These are phyloP conservation scores for Pseudogymnoascus sp. DNA, from an alignment of 2,329 filamentous ascomycete genomes.

Conservation along the genomic window DNA sequence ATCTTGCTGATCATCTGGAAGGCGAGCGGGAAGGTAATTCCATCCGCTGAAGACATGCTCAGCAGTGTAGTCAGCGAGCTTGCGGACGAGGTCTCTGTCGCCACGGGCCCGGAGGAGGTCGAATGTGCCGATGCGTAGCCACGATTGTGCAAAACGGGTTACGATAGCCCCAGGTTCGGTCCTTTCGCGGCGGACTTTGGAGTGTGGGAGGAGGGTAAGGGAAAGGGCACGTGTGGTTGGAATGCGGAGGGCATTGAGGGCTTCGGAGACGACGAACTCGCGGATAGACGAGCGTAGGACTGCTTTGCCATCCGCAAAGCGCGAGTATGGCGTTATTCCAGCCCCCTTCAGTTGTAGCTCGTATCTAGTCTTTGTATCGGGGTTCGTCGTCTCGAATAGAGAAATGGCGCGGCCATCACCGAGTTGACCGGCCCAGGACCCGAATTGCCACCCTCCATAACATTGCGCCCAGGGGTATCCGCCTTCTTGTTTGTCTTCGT, in stretches of 20 bases:
- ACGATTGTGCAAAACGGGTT: slow-evolving; percentile 79
- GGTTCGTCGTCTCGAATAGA: slow-evolving; percentile 81
- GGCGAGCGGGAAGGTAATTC: slow-evolving; percentile 65
- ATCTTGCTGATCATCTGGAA: slow-evolving; percentile 43
- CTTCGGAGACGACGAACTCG: slow-evolving; percentile 89
- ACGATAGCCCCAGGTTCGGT: slow-evolving; percentile 90
- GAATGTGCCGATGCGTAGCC: slow-evolving; percentile 92
- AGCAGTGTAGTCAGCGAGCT: slow-evolving; percentile 72
- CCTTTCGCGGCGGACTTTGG: slow-evolving; percentile 67
- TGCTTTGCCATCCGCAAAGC: slow-evolving; percentile 92
- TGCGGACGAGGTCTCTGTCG: slow-evolving; percentile 65
- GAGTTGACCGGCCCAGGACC: slow-evolving; percentile 90
- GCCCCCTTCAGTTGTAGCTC: slow-evolving; percentile 94
- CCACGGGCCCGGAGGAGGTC: slow-evolving; percentile 80
- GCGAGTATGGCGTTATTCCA: slow-evolving; percentile 85
- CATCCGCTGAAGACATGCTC: slow-evolving; percentile 85
- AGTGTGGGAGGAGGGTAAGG: slow-evolving; percentile 66
- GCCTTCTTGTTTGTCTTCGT: slow-evolving; percentile 55
- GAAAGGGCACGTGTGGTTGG: slow-evolving; percentile 82
- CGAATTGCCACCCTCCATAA: slow-evolving; percentile 78
- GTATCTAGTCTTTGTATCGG: slow-evolving; percentile 62
- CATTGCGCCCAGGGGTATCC: slow-evolving; percentile 98
- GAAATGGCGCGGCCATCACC: slow-evolving; percentile 93
- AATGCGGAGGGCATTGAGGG: slow-evolving; percentile 75
- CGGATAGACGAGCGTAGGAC: slow-evolving; percentile 87